Evolutionary conservation across 139 green algal genomes (phyloP).

Genomic region (Tetraselmis chui): DNA sequence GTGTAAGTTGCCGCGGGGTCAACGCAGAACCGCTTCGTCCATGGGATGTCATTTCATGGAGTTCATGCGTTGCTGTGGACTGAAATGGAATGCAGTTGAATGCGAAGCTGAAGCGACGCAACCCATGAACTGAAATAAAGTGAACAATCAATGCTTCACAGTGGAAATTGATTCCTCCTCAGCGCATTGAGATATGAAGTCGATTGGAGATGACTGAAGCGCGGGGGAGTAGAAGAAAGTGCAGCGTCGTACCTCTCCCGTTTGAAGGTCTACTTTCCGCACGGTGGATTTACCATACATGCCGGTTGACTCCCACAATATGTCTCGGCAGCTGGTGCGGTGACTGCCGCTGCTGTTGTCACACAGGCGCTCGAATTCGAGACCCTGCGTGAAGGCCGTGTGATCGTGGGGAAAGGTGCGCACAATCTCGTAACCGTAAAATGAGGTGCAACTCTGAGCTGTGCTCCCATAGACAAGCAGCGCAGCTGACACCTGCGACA

Average conservation of each 20-base stretch:
- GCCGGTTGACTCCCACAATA: conserved; percentile 78
- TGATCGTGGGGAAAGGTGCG: conserved; percentile 63
- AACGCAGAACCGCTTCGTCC: too few species aligned
- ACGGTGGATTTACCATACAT: conserved; percentile 66
- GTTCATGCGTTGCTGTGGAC: too few species aligned
- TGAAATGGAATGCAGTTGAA: too few species aligned
- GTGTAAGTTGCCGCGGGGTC: too few species aligned
- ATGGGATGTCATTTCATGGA: too few species aligned
- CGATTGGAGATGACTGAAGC: too few species aligned
- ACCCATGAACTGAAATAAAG: too few species aligned
- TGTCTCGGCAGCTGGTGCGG: conserved; percentile 35
- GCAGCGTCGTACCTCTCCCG: conserved; percentile 40
- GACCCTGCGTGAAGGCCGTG: conserved; percentile 75
- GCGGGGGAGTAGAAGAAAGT: too few species aligned
- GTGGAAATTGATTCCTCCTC: too few species aligned
- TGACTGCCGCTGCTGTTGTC: conserved; percentile 4
- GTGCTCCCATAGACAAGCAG: neutral
- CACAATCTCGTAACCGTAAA: conserved; percentile 49
- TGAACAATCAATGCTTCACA: too few species aligned
- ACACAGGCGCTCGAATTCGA: conserved; percentile 60
- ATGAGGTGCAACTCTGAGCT: neutral
- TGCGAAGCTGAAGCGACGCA: too few species aligned
- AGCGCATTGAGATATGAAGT: too few species aligned
- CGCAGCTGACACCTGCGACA: neutral
- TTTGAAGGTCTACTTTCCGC: conserved; percentile 48